Base-by-base conservation (phyloP, 2,329 filamentous ascomycete species). In the Karstenula rhodostoma region DNA sequence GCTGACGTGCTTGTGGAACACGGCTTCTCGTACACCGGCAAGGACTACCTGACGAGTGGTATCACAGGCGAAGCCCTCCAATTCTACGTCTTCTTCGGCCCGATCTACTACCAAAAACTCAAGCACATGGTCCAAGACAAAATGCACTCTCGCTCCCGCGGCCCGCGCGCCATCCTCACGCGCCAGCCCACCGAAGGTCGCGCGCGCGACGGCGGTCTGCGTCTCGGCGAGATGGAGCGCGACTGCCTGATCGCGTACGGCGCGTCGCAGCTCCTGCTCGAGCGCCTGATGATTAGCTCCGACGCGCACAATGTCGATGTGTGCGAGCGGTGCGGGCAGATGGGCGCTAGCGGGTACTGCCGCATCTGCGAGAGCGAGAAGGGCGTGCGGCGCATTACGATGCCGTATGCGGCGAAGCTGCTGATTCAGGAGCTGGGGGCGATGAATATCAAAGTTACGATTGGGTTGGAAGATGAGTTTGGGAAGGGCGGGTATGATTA, bases 121-220 rank as follows among this genome's bases (percentile, higher is more conserved):
- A 99, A 99, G 86, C 95, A 99, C 85, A 99, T 99, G 95, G 95
- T 99, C 4, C 94, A 98, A 78, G 95, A 99, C 78, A 99, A 99
- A 82, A 98, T 99, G 95, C 95, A 99, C 81, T 94, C 92, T 33
- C 92, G 95, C 63, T 89, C 94, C 2, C 90, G 93, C 15, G 96
- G 96, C 0, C 96, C 95, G 0, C 87, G 92, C 13, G 94, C 94
- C 27, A 95, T 97, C 66, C 85, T 99, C 27, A 99, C 95, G 0
- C 89, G 95, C 10, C 95, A 99, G 77, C 95, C 95, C 0, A 99
- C 94, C 0, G 95, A 99, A 82, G 95, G 95, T 84, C 89, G 95
- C 70, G 96, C 94, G 9, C 85, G 94, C 59, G 92, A 96, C 67
- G 95, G 95, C 79, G 95, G 95, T 78, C 84, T 99, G 46, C 90